Evolutionary conservation across 2,329 filamentous ascomycete species (phyloP).

Genomic region (Phoma sp.): DNA sequence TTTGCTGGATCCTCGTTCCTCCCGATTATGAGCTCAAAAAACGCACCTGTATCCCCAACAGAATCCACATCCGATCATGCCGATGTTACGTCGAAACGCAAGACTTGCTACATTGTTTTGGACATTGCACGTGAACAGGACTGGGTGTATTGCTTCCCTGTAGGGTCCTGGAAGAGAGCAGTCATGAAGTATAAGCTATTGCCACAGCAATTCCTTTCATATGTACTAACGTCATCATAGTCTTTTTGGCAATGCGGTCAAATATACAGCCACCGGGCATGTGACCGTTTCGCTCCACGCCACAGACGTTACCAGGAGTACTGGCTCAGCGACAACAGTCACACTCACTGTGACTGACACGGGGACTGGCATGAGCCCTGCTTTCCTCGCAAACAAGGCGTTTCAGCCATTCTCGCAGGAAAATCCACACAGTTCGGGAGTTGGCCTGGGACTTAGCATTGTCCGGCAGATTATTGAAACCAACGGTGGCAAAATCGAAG

Average conservation of each 20-base stretch:
- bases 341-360: conserved; percentile 48
- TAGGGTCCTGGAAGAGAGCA: conserved; percentile 44
- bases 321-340: conserved; percentile 19
- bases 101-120: conserved; percentile 35
- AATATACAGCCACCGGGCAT: conserved; percentile 43
- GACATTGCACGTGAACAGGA: conserved; percentile 33
- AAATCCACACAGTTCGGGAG: conserved; percentile 31
- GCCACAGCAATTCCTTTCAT: too few species aligned
- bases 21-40: conserved; percentile 19
- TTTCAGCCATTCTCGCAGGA: conserved; percentile 48
- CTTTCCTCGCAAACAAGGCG: conserved; percentile 39
- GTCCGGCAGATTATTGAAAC: conserved; percentile 38
- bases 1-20: conserved; percentile 45
- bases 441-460: conserved; percentile 39
- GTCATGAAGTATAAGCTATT: conserved; percentile 35
- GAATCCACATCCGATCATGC: conserved; percentile 4
- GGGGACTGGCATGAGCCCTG: conserved; percentile 43
- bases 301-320: neutral
- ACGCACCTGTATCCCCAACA: conserved; percentile 9
- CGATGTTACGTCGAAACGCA: conserved; percentile 15
- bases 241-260: conserved; percentile 46
- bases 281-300: conserved; percentile 36
- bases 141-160: conserved; percentile 54
- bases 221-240: conserved; percentile 1
- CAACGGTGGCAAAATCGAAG: conserved; percentile 37